Base-by-base conservation (phyloP, 2,329 filamentous ascomycete genomes). In the Trematosphaeria pertusa region DNA sequence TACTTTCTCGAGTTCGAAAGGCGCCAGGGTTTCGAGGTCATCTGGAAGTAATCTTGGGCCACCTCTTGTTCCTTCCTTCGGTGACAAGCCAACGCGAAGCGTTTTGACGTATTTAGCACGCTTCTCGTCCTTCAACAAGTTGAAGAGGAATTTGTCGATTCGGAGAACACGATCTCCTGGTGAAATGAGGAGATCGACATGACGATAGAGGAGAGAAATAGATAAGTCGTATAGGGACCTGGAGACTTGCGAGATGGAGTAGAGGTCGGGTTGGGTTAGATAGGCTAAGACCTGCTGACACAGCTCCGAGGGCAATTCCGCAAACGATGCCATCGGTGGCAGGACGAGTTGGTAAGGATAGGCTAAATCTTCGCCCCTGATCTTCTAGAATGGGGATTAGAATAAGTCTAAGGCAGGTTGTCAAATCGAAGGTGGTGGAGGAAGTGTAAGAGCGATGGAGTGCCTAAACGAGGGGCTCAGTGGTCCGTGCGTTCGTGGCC, bases 131-230 rank as follows among this genome's bases (percentile, higher is more conserved):
- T 50, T 40, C 8, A 61, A 42, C 14, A 67, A 48, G 20, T 54
- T 59, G 21, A 62, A 50, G 45, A 61, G 64, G 32, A 67, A 60
- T 11, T 34, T 37, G 33, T 66, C 62, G 30, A 67, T 61, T 15
- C 57, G 58, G 12, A 62, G 62, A n/a, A 62, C 24, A 17, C 31
- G 51, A 22, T 54, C 38, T 18, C 48, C 52, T 1, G 54, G 37
- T 4, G 39, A 47, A 20, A 64, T 55, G 11, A 52, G 50, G 3
- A 67, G 48, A 43, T 65, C 54, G 15, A 65, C 49, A 40, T 65
- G 47, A 3, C 56, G 53, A 32, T 67, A 67, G 2, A 68, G 38
- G 15, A 56, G 52, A 2, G 62, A 53, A 8, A 46, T 38, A 12
- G 43, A 49, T 12, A 64, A 31, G n/a, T 28, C 37, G 22, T 50